Evolutionary conservation across 2,329 filamentous ascomycete species (phyloP).

Genomic region (Claviceps fusiformis): DNA sequence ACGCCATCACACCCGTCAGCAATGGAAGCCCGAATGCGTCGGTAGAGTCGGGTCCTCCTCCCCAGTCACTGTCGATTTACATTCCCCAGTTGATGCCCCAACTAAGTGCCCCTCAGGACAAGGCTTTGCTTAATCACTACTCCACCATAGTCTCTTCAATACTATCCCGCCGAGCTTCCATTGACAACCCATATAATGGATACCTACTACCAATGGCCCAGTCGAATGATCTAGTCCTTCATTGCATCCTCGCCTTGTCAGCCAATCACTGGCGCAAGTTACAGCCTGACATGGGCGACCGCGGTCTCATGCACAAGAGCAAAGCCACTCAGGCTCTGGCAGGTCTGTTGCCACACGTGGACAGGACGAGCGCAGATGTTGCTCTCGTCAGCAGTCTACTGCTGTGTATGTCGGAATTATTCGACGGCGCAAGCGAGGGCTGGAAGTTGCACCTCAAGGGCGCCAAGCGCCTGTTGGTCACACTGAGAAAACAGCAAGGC

Average conservation of each 20-base stretch:
- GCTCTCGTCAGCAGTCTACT: constrained; percentile 26
- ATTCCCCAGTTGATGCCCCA: constrained; percentile 18
- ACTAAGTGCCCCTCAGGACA: constrained; percentile 16
- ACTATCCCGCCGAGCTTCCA: constrained; percentile 16
- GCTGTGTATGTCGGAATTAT: constrained; percentile 28
- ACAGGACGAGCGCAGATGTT: constrained; percentile 18
- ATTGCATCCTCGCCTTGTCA: constrained; percentile 20
- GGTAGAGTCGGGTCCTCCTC: constrained; percentile 6
- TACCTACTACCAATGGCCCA: constrained; percentile 20
- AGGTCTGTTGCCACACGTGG: constrained; percentile 20
- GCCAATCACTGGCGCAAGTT: constrained; percentile 22
- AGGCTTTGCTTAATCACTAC: constrained; percentile 21
- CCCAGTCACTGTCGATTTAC: constrained; percentile 15
- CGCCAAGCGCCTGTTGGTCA: constrained; percentile 24
- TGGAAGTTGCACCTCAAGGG: constrained; percentile 30
- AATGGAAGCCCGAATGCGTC: constrained; percentile 12
- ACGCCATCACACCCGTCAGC: constrained; percentile 13
- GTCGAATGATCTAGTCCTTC: constrained; percentile 19
- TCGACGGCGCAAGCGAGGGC: constrained; percentile 26
- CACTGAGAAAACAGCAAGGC: constrained; percentile 17
- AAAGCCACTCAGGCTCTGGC: constrained; percentile 19
- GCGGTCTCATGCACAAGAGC: constrained; percentile 18
- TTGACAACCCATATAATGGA: constrained; percentile 18
- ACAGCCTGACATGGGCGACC: constrained; percentile 16
- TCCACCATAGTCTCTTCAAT: constrained; percentile 20